Base-by-base conservation (phyloP, 1,284 basidiomycete species). In the Sanghuangporus baumii region DNA sequence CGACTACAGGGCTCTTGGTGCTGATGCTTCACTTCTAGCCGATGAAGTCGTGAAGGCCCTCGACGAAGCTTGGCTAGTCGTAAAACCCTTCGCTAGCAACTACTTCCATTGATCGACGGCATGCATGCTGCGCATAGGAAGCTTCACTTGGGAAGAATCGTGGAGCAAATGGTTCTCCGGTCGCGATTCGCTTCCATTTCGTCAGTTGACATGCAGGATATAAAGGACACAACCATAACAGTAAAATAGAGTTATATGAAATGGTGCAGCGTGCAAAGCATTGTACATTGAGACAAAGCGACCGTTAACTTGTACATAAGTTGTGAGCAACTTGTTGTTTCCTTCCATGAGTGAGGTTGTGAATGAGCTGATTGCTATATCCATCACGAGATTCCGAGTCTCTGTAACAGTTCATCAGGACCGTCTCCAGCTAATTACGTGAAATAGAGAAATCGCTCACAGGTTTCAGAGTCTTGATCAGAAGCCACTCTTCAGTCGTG, bases 391-490 rank as follows among this genome's bases (percentile, higher is more conserved):
- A 60, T 60, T n/a, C 59, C 59, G 41, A 60, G 48, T 40, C 23
- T 34, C 59, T 60, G 55, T n/a, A 34, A 20, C 11, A 36, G 43
- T 4, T 37, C 23, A 7, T 9, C 6, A 41, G 38, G 7, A 7
- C 43, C 16, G 9, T 46, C 43, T 14, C 16, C 16, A 12, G 20
- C 20, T 11, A 4, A 31, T 31, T 31, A 3, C 2, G 6, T 46
- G 43, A 46, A 18, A n/a, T 7, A 18, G 16, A 7, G 20, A 7
- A 43, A 37, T 36, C 14, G 67, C 86, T 66, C 72, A 96, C 91
- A 18, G 86, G 82, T 79, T 99, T 99, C 72, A 99, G 81, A 61
- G 86, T 87, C 76, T 93, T 96, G 74, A 99, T 95, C 64, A 98
- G 83, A 18, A 89, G 80, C 95, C 96, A 98, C 71, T 99, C 97